These are phyloP conservation scores for Kwoniella botswanensis DNA, from an alignment of 768 basidiomycete species.

Conservation along the genomic window DNA sequence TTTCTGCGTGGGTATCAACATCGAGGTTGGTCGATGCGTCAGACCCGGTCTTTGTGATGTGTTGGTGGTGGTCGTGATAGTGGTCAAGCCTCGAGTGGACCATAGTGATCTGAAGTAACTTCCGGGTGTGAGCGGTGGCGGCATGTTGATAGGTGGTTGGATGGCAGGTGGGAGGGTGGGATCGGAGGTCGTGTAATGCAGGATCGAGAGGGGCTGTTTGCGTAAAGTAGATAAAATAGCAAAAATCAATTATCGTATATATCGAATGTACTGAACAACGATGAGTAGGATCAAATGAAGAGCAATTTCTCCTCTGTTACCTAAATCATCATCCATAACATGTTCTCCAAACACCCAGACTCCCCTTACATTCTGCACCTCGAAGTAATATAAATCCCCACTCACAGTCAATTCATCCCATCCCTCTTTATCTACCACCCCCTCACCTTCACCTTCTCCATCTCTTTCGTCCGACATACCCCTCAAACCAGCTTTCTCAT, in stretches of 20 bases:
- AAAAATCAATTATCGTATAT: not conserved
- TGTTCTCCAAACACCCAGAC: no score
- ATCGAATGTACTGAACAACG: no score
- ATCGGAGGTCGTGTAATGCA: conserved; percentile 23
- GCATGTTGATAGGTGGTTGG: conserved; percentile 14
- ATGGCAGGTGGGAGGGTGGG: conserved; percentile 2
- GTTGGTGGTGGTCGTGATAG: not conserved
- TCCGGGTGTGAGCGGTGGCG: conserved; percentile 3
- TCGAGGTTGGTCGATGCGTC: conserved; percentile 4
- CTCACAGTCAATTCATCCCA: conserved; percentile 39
- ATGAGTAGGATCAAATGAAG: no score
- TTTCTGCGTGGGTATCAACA: conserved; percentile 10
- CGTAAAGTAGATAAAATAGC: not conserved
- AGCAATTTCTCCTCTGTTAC: no score
- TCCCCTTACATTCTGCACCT: not conserved
- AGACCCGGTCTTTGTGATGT: conserved; percentile 18
- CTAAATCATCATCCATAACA: no score
- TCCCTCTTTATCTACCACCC: conserved; percentile 9
- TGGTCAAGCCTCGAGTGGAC: conserved; percentile 11
- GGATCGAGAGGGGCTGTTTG: conserved; percentile 30
- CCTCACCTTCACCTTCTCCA: not conserved
- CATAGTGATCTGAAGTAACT: conserved; percentile 15
- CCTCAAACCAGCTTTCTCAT: conserved; percentile 20
- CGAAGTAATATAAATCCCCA: not conserved
- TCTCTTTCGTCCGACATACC: not conserved